phyloP scores from a whole-genome alignment of 768 basidiomycete genomes.

The Lentinula detonsa region DNA sequence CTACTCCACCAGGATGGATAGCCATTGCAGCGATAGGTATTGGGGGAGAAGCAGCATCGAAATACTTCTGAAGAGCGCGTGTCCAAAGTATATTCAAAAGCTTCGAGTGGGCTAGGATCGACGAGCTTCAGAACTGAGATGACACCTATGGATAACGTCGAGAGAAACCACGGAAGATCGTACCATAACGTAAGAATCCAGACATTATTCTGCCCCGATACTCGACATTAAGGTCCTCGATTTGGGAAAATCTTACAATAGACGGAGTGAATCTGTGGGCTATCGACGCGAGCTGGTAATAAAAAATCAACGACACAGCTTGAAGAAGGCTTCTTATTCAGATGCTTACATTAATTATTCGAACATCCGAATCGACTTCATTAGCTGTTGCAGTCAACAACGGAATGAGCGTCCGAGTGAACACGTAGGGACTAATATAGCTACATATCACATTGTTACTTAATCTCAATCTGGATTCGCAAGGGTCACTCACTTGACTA shows the following conservation, averaged over 20 bases:
- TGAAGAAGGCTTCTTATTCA: background rate
- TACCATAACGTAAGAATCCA: slow-evolving; percentile 11
- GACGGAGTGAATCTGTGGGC: slow-evolving; percentile 7
- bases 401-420: slow-evolving; percentile 44
- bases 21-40: slow-evolving; percentile 18
- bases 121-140: background rate
- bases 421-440: slow-evolving; percentile 37
- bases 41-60: background rate
- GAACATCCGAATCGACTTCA: slow-evolving; percentile 40
- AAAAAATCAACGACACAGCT: background rate
- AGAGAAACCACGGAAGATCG: background rate
- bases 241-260: slow-evolving; percentile 9
- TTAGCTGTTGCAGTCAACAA: slow-evolving; percentile 37
- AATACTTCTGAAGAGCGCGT: slow-evolving; percentile 6
- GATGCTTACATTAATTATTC: slow-evolving; percentile 40
- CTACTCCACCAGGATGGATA: slow-evolving; percentile 22
- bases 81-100: slow-evolving; percentile 11
- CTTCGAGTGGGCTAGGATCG: slow-evolving; percentile 12
- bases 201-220: background rate
- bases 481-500: background rate
- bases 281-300: slow-evolving; percentile 11
- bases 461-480: background rate
- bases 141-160: no score
- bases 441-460: slow-evolving; percentile 18
- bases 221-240: slow-evolving; percentile 12